These are phyloP conservation scores for Aristolochia fimbriata DNA, from an alignment of 164 flowering plant species.

Conservation along the genomic window DNA sequence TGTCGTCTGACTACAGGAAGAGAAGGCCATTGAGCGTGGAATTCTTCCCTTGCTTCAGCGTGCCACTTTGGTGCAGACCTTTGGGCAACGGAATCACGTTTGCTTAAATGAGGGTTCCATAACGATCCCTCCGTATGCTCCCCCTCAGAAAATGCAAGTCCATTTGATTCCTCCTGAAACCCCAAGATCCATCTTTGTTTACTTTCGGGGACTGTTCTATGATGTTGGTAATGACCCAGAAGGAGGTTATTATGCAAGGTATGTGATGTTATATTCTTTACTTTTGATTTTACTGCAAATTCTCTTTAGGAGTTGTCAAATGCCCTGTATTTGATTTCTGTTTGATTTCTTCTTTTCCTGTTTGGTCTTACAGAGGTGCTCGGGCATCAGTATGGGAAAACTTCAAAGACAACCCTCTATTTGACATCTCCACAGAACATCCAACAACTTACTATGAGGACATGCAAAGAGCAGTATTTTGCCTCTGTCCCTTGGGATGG, in stretches of 20 bases:
- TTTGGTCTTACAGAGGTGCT: slow-evolving; percentile 65
- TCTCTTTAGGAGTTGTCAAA: not conserved
- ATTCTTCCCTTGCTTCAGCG: slow-evolving; percentile 79
- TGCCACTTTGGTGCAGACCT: slow-evolving; percentile 93
- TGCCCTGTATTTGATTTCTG: not conserved
- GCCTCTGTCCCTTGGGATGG: slow-evolving; percentile 96
- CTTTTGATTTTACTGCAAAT: not conserved
- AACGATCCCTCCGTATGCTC: slow-evolving; percentile 95
- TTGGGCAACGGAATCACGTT: slow-evolving; percentile 92
- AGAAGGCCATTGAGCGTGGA: slow-evolving; percentile 88
- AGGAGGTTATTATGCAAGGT: slow-evolving; percentile 99
- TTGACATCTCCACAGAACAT: slow-evolving; percentile 94
- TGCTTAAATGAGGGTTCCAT: slow-evolving; percentile 88
- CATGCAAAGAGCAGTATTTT: slow-evolving; percentile 94
- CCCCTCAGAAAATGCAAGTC: slow-evolving; percentile 93
- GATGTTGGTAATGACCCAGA: slow-evolving; percentile 94
- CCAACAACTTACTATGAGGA: slow-evolving; percentile 92
- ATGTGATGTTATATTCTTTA: not conserved
- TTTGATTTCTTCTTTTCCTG: not conserved
- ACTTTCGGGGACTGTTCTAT: slow-evolving; percentile 88
- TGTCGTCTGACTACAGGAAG: slow-evolving; percentile 45
- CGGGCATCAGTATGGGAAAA: slow-evolving; percentile 98
- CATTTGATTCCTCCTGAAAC: slow-evolving; percentile 79
- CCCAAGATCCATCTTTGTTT: slow-evolving; percentile 94
- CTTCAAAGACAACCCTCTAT: slow-evolving; percentile 89